A percentile compares a stretch with the other conserved stretches of the same genome.
Evolutionary conservation across 768 basidiomycete species (phyloP).

Genomic region (Lactarius sp.): DNA sequence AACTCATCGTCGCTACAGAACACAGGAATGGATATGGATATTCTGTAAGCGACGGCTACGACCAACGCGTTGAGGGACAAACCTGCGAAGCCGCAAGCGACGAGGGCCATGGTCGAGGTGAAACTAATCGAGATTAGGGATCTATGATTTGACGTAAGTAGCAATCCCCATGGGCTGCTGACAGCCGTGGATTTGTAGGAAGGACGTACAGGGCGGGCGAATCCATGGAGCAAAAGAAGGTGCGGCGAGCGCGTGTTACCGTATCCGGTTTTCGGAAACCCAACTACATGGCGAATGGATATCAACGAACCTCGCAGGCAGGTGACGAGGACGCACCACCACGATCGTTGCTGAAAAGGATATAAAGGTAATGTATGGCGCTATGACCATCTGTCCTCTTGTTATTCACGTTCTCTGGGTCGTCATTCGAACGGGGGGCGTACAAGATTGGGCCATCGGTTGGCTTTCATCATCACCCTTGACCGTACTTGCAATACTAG

Average conservation of each 20-base stretch:
- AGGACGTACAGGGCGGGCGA: conserved; percentile 2
- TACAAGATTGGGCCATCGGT: conserved; percentile 4
- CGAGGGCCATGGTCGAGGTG: background rate
- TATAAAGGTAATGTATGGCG: conserved; percentile 8
- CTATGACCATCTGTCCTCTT: conserved; percentile 7
- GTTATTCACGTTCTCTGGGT: background rate
- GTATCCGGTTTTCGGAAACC: conserved; percentile 1
- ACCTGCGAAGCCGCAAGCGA: background rate
- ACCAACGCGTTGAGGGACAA: background rate
- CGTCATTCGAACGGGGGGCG: background rate
- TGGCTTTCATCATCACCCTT: conserved; percentile 1
- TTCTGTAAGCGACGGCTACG: background rate
- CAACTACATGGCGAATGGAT: background rate
- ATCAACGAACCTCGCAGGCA: background rate
- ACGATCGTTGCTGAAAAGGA: background rate
- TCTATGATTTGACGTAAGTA: background rate
- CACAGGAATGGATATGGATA: background rate
- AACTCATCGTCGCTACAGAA: conserved; percentile 4
- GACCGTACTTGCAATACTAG: conserved; percentile 7
- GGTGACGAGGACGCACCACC: conserved; percentile 1
- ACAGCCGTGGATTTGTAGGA: background rate
- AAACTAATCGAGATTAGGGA: conserved; percentile 3
- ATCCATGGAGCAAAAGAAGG: conserved; percentile 8
- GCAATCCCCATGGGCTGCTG: background rate
- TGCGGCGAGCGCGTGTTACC: conserved; percentile 13